A percentile compares a stretch with the other conserved stretches of the same genome.
Conservation (phyloP, 768 basidiomycete genomes). For the Suillus hirtellus region DNA sequence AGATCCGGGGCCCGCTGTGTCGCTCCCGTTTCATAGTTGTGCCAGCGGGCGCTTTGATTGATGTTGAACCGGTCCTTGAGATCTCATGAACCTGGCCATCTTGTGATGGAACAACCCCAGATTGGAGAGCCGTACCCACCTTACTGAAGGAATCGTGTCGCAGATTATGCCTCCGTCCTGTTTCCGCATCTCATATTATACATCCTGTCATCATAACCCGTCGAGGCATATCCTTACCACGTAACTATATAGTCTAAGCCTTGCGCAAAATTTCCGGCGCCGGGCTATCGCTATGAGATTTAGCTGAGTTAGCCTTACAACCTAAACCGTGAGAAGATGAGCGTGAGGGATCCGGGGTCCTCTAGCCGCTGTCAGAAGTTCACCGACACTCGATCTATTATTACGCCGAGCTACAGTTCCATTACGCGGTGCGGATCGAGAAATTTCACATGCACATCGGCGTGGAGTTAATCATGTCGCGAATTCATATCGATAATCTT, state of each 20-base stretch:
- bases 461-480: conserved; percentile 7
- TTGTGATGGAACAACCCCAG: neutral
- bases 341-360: neutral
- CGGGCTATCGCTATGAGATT: neutral
- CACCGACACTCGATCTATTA: neutral
- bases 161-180: neutral
- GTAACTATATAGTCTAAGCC: neutral
- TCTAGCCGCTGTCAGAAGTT: neutral
- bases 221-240: neutral
- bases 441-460: conserved; percentile 3
- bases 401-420: neutral
- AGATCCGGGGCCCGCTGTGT: neutral
- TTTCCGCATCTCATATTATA: neutral
- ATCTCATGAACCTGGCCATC: neutral
- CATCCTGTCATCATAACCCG: neutral
- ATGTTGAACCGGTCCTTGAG: neutral
- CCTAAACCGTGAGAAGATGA: neutral
- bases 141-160: neutral
- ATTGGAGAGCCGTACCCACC: neutral
- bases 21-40: neutral
- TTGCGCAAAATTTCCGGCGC: neutral
- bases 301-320: no score
- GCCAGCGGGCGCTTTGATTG: neutral
- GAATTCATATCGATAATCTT: neutral
- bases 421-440: conserved; percentile 3